Evolutionary conservation across 1,284 basidiomycete genomes (phyloP), one percentile per base, ranked within the genome.

Genomic region (Moesziomyces antarcticus): DNA sequence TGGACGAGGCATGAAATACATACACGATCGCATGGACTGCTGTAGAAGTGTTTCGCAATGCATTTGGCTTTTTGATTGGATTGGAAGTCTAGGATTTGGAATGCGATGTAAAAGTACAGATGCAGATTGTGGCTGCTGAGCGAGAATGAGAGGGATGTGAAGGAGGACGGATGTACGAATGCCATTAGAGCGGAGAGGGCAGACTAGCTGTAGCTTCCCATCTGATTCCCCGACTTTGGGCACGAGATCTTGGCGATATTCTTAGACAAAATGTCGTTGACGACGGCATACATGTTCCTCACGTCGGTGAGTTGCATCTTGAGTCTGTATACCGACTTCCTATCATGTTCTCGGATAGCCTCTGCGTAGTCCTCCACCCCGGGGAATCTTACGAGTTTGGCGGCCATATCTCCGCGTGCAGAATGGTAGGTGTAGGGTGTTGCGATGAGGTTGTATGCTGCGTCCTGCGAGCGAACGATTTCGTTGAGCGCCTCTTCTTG

Each of bases 401-500:
- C 67, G 2, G 68, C 68, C 1, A 75, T 51, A n/a, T 75, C 73
- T 7, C 64, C 73, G 11, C 73, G 51, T 5, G 59, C 45, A 1
- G 64, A 58, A 41, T 64, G 56, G 30, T 56, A 70, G 11, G 53
- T 70, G 27, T 68, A 68, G 11, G 73, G 73, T 8, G 68, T 75
- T 10, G 68, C 56, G 33, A 75, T 47, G 42, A 75, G 64, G 44
- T 58, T 72, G 56, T 75, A 75, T 3, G 73, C 73, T 4, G 56
- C 54, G 14, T 75, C 73, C 24, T 75, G 73, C 9, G 73, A 69
- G 3, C 73, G 48, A 0, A 73, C 69, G n/a, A 75, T 67, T 41
- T 75, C 73, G 49, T 69, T 69, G 24, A 75, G 56, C 21, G 69
- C 73, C 41, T 75, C 73, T 65, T 75, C 73, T 42, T 75, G 73